These are phyloP conservation scores for Flaveria bidentis DNA, from an alignment of 129 eudicot species.

Conservation along the genomic window DNA sequence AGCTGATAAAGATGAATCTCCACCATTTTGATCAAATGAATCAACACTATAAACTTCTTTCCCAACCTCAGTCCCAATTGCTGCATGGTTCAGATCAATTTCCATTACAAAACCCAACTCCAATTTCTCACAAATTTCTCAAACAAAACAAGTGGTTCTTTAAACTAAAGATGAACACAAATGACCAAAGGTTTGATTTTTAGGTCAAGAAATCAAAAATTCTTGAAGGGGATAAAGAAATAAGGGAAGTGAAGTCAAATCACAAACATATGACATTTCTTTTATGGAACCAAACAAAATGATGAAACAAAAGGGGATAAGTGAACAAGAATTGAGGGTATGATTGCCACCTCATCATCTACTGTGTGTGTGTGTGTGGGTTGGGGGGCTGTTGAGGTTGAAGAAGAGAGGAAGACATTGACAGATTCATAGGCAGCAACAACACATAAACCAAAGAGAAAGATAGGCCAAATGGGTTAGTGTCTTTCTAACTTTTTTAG, in stretches of 20 bases:
- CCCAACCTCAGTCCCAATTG: conserved; percentile 49
- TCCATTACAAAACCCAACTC: conserved; percentile 53
- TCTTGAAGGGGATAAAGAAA: conserved; percentile 28
- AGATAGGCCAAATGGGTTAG: conserved; percentile 51
- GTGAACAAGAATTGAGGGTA: conserved; percentile 49
- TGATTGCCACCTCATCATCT: conserved; percentile 71
- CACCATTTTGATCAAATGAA: conserved; percentile 41
- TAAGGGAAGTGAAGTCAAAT: conserved; percentile 39
- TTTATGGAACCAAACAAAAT: conserved; percentile 25
- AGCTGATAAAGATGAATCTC: conserved; percentile 43
- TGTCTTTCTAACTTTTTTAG: conserved; percentile 57
- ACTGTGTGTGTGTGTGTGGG: conserved; percentile 23
- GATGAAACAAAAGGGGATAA: conserved; percentile 34
- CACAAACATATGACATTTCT: conserved; percentile 32
- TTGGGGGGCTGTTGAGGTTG: not conserved
- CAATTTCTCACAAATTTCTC: conserved; percentile 21
- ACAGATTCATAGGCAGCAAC: conserved; percentile 46
- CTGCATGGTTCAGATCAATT: conserved; percentile 87
- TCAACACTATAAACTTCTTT: conserved; percentile 39
- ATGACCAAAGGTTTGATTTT: conserved; percentile 6
- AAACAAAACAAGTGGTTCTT: conserved; percentile 21
- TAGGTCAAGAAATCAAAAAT: conserved; percentile 27
- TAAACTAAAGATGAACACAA: conserved; percentile 11
- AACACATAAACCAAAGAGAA: conserved; percentile 68
- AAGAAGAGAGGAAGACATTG: conserved; percentile 59